These are phyloP conservation scores for Tetradesmus obliquus DNA, from an alignment of 139 green algal species.

Conservation along the genomic window DNA sequence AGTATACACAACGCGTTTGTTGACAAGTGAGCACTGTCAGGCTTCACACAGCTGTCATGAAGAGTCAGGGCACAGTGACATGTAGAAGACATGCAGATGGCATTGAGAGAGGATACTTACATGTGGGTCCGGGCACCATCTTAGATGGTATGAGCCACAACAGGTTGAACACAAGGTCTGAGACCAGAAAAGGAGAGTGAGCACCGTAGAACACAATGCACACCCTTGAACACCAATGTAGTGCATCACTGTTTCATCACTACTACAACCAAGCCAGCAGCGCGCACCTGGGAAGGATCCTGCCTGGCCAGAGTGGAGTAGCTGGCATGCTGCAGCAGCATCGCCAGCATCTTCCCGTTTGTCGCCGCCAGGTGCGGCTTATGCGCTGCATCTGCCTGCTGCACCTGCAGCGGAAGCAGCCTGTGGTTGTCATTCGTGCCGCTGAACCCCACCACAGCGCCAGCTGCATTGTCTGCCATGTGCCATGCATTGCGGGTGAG, in stretches of 20 bases:
- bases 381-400: slow-evolving; percentile 28
- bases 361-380: slow-evolving; percentile 54
- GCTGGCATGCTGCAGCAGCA: slow-evolving; percentile 51
- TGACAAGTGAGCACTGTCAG: too few relatives aligned
- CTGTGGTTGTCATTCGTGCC: slow-evolving; percentile 75
- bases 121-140: too few relatives aligned
- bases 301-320: slow-evolving; percentile 40
- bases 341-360: slow-evolving; percentile 73
- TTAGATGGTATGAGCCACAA: too few relatives aligned
- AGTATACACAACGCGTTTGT: too few relatives aligned
- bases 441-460: slow-evolving; percentile 56
- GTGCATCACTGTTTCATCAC: too few relatives aligned
- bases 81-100: not conserved
- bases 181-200: too few relatives aligned
- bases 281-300: not conserved
- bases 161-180: too few relatives aligned
- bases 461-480: slow-evolving; percentile 55
- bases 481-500: slow-evolving; percentile 64
- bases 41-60: too few relatives aligned
- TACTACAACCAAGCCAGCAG: not conserved
- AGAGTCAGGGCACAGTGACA: too few relatives aligned
- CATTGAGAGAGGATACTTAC: too few relatives aligned
- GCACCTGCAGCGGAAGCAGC: slow-evolving; percentile 67
- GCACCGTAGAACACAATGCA: too few relatives aligned
- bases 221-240: too few relatives aligned